phyloP scores from a whole-genome alignment of 2,329 filamentous ascomycete genomes.

The Pseudogymnoascus sp. region DNA sequence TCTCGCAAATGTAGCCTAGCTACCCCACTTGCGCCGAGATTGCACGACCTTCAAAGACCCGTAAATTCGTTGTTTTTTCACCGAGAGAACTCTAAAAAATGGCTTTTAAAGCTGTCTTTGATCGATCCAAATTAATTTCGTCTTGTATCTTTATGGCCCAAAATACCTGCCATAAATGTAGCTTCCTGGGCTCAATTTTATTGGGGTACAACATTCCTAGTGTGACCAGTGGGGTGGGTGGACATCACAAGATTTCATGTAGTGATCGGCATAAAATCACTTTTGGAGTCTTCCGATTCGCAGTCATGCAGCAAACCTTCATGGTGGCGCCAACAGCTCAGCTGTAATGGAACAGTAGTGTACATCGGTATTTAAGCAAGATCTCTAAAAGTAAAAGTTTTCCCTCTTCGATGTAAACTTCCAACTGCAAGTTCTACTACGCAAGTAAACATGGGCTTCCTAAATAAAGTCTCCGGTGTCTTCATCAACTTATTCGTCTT shows the following conservation, averaged over 20 bases:
- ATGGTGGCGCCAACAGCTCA: conserved; percentile 2
- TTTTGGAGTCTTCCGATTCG: background rate
- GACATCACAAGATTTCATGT: background rate
- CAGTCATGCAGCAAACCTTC: background rate
- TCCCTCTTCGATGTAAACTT: background rate
- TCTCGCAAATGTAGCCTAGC: background rate
- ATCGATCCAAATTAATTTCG: background rate
- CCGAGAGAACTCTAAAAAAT: background rate
- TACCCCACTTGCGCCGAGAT: background rate
- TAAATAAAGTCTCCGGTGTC: conserved; percentile 4
- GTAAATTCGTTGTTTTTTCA: background rate
- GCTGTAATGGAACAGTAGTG: background rate
- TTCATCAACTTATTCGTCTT: conserved; percentile 33
- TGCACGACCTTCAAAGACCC: background rate
- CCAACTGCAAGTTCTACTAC: background rate
- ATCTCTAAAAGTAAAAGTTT: background rate
- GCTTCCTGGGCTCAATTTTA: background rate
- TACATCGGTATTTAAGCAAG: background rate
- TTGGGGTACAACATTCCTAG: background rate
- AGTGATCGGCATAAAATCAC: background rate
- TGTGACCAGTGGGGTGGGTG: background rate
- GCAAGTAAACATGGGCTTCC: background rate
- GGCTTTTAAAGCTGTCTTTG: background rate
- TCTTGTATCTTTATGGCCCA: background rate
- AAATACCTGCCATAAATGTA: background rate